These are phyloP conservation scores for Penicillium coprophilum DNA, from an alignment of 495 filamentous ascomycete genomes.

Conservation along the genomic window DNA sequence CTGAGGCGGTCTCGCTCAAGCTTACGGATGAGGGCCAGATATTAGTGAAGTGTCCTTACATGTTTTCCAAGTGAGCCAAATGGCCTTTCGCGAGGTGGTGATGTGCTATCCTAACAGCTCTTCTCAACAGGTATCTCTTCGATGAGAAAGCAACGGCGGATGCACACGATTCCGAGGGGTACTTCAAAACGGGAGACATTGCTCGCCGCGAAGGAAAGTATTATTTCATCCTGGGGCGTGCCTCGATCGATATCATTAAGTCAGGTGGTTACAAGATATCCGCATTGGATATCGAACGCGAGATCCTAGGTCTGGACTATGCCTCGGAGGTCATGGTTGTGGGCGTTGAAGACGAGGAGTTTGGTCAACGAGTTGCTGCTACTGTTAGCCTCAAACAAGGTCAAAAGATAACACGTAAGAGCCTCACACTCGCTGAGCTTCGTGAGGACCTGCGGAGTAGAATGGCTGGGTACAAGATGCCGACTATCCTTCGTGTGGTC, in stretches of 20 bases:
- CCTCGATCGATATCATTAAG: constrained; percentile 48
- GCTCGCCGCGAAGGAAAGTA: constrained; percentile 44
- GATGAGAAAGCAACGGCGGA: constrained; percentile 41
- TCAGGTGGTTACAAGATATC: constrained; percentile 49
- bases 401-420: constrained; percentile 17
- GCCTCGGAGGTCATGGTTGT: constrained; percentile 47
- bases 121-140: constrained; percentile 43
- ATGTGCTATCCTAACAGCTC: neutral
- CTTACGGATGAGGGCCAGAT: constrained; percentile 36
- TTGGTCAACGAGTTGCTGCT: constrained; percentile 52
- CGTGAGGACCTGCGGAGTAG: constrained; percentile 39
- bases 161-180: constrained; percentile 39
- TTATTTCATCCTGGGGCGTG: constrained; percentile 51
- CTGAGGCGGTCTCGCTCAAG: constrained; percentile 38
- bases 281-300: constrained; percentile 46
- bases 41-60: constrained; percentile 44
- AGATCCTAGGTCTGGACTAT: constrained; percentile 39
- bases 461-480: constrained; percentile 49
- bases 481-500: constrained; percentile 45
- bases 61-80: constrained; percentile 39
- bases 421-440: constrained; percentile 37
- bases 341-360: constrained; percentile 46
- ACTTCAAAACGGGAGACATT: constrained; percentile 51
- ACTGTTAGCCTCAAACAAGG: constrained; percentile 38
- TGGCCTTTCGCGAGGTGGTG: neutral